Conservation (phyloP, 1,284 basidiomycete genomes). For the Pterulicium gracile region DNA sequence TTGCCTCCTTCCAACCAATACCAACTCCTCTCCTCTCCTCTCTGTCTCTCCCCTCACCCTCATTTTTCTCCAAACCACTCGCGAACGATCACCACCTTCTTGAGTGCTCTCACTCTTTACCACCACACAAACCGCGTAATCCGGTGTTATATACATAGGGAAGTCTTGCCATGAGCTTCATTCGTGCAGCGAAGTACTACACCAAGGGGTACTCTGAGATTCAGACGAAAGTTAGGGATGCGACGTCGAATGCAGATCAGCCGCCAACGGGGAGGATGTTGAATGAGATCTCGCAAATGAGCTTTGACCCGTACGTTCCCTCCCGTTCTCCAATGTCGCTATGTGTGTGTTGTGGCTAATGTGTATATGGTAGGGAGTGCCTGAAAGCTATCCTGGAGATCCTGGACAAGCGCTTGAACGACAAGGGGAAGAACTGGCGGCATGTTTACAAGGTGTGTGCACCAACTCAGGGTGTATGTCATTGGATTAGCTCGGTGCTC, state of each 20-base stretch:
- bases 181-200: constrained; percentile 88
- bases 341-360: not conserved
- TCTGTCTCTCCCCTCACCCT: not conserved
- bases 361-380: constrained; percentile 57
- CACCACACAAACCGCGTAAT: not conserved
- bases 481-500: too few species aligned
- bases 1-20: too few species aligned
- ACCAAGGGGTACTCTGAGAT: constrained; percentile 93
- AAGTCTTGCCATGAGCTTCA: constrained; percentile 11
- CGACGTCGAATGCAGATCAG: constrained; percentile 99
- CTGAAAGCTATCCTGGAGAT: constrained; percentile 99
- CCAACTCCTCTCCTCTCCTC: not conserved
- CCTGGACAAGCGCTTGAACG: constrained; percentile 97
- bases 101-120: too few species aligned
- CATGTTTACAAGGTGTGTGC: constrained; percentile 91
- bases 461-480: too few species aligned
- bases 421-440: constrained; percentile 99
- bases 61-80: too few species aligned
- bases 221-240: constrained; percentile 92
- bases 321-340: constrained; percentile 7
- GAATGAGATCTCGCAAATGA: constrained; percentile 97
- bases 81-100: not conserved
- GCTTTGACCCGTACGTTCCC: constrained; percentile 85
- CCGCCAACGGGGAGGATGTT: constrained; percentile 97
- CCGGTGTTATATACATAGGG: too few species aligned